Base-by-base conservation (phyloP, 352 stramenopile species). In the Albugo candida region DNA sequence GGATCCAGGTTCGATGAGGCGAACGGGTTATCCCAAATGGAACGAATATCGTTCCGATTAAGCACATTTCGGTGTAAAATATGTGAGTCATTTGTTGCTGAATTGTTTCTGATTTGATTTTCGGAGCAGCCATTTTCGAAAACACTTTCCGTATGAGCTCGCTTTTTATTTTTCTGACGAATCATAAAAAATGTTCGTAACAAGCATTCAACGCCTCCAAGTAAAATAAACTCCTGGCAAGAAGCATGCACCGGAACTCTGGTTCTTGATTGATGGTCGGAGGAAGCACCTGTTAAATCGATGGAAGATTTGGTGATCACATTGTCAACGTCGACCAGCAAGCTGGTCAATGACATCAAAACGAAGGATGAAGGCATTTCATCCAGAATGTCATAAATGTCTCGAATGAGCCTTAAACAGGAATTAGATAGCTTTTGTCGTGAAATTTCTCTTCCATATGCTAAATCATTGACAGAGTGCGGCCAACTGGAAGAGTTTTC, bases 201-300 rank as follows among this genome's bases (percentile, higher is more conserved):
- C 40, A 91, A 55, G 48, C 68, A 74, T 49, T 91, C 77, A 43
- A 75, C 72, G 13, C 77, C 77, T 12, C 77, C 77, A 12, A 87
- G 49, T 8, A 67, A 54, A 34, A 91, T 62, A 38, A 91, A 91
- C 4, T 45, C 63, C 45, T 85, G 74, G 0, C 77, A 56, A 31
- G 3, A 8, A 8, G 24, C 24, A 10, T 31, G 24, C 8, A 31
- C 3, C 8, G 24, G 3, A 31, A 10, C 24, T 31, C 8, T 8
- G 24, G 3, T 31, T 31, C 8, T 8, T n/a, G n/a, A n/a, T n/a
- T n/a, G n/a, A n/a, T n/a, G n/a, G n/a, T n/a, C n/a, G n/a, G n/a
- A n/a, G 24, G 3, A 31, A 8, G 24, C 24, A 10, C 3, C 8
- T 8, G 3, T 31, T 8, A 31, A 31, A 31, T 10, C 8, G 24